These are phyloP conservation scores for Chytriomyces hyalinus DNA, from an alignment of 192 early-diverging fungal species.

Conservation along the genomic window DNA sequence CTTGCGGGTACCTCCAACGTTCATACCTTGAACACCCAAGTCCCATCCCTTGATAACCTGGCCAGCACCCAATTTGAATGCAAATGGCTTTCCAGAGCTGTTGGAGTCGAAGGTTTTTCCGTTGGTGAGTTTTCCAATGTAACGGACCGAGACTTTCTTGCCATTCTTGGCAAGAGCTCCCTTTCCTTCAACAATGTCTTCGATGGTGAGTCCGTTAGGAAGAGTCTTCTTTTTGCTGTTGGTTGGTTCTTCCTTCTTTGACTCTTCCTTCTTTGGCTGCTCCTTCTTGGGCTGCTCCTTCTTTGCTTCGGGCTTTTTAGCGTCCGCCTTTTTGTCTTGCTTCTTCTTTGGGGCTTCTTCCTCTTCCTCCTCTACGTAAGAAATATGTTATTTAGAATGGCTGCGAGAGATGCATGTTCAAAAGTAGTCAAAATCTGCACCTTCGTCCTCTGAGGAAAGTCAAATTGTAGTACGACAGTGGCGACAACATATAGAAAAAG, in stretches of 20 bases:
- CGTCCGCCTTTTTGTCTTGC: neutral
- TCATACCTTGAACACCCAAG: conserved; percentile 83
- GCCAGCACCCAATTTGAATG: conserved; percentile 79
- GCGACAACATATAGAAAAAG: too few species aligned
- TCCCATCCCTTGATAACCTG: conserved; percentile 99
- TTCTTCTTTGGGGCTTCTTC: conserved; percentile 39
- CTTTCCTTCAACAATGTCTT: conserved; percentile 72
- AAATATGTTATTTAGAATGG: neutral
- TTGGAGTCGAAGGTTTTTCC: conserved; percentile 98
- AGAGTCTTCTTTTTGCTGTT: conserved; percentile 49
- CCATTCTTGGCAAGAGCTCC: conserved; percentile 72
- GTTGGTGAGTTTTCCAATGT: conserved; percentile 90
- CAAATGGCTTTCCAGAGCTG: conserved; percentile 81
- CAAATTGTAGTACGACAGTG: neutral
- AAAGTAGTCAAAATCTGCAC: conserved; percentile 5
- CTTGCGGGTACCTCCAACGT: conserved; percentile 87
- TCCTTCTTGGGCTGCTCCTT: conserved; percentile 29
- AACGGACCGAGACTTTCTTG: conserved; percentile 76
- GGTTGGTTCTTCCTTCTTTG: conserved; percentile 39
- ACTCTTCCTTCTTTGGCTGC: conserved; percentile 35
- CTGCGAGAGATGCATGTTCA: neutral
- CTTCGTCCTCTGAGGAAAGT: neutral
- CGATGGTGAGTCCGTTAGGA: conserved; percentile 73
- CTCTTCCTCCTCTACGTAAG: conserved; percentile 30
- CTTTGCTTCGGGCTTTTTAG: neutral